phyloP scores from a whole-genome alignment of 768 basidiomycete genomes.

The Trametes villosa region DNA sequence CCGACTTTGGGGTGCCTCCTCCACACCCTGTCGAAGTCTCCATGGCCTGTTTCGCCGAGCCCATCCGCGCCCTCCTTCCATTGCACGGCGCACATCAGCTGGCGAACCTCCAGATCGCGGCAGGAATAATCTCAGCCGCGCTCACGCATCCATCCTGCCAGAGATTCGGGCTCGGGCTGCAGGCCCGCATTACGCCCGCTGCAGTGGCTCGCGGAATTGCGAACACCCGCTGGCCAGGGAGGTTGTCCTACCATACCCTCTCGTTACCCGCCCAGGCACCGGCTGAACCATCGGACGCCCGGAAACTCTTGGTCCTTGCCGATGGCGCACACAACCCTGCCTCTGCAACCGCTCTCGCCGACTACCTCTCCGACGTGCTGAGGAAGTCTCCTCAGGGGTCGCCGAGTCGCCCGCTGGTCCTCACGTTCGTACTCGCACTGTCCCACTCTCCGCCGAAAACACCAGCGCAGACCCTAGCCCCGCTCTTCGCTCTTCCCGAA shows the following conservation, averaged over 20 bases:
- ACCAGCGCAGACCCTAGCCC: constrained; percentile 68
- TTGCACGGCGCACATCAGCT: constrained; percentile 85
- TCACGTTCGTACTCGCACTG: constrained; percentile 79
- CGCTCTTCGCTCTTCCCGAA: constrained; percentile 53
- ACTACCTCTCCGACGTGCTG: constrained; percentile 58
- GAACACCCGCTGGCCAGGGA: constrained; percentile 74
- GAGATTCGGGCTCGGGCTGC: constrained; percentile 46
- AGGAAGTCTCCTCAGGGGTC: constrained; percentile 28
- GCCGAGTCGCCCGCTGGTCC: constrained; percentile 36
- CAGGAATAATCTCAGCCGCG: constrained; percentile 73
- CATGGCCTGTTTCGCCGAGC: constrained; percentile 48
- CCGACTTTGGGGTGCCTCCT: constrained; percentile 33
- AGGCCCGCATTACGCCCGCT: constrained; percentile 49
- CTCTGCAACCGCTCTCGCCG: constrained; percentile 67
- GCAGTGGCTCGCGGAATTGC: constrained; percentile 62
- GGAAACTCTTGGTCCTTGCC: constrained; percentile 57
- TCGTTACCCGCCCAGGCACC: constrained; percentile 26
- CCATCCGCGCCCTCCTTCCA: constrained; percentile 57
- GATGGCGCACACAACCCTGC: constrained; percentile 96
- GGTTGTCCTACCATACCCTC: constrained; percentile 71
- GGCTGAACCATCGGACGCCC: background rate
- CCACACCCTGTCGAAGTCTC: constrained; percentile 47
- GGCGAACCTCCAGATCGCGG: constrained; percentile 80
- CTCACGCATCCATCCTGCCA: constrained; percentile 51
- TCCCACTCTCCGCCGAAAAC: constrained; percentile 90